Evolutionary conservation across 179 eudicot genomes (phyloP).

Genomic region (Drosera spatulata): DNA sequence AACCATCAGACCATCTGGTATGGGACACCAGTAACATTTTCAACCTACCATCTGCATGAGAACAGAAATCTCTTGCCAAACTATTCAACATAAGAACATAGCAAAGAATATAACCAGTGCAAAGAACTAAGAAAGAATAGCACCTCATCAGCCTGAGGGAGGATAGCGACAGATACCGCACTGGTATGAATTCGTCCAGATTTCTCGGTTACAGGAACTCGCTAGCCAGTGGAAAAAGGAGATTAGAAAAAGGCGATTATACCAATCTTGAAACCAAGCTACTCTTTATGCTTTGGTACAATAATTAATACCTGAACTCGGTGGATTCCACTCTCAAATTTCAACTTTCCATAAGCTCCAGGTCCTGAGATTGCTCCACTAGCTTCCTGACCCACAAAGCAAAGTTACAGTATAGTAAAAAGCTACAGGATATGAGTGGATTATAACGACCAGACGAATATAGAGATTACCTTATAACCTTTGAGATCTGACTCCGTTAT

Average conservation of each 20-base stretch:
- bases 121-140: conserved; percentile 3
- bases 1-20: no score
- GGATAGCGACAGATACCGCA: conserved; percentile 88
- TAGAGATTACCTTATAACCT: conserved; percentile 69
- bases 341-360: conserved; percentile 80
- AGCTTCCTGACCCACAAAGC: conserved; percentile 56
- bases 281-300: conserved; percentile 1
- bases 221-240: conserved; percentile 34
- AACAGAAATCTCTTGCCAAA: no score
- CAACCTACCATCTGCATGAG: no score
- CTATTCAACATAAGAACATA: background rate
- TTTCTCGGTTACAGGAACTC: conserved; percentile 92
- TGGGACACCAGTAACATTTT: no score
- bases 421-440: background rate
- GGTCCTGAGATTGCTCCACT: conserved; percentile 78
- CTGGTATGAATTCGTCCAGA: conserved; percentile 94
- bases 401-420: background rate
- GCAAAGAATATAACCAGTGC: background rate
- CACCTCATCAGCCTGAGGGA: conserved; percentile 98
- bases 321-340: conserved; percentile 96
- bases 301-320: conserved; percentile 76
- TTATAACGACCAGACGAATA: background rate
- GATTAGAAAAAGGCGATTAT: background rate
- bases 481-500: conserved; percentile 60
- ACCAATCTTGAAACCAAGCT: background rate